Conservation (phyloP, 1,139 yeast genomes). For the Hanseniaspora sp. region DNA sequence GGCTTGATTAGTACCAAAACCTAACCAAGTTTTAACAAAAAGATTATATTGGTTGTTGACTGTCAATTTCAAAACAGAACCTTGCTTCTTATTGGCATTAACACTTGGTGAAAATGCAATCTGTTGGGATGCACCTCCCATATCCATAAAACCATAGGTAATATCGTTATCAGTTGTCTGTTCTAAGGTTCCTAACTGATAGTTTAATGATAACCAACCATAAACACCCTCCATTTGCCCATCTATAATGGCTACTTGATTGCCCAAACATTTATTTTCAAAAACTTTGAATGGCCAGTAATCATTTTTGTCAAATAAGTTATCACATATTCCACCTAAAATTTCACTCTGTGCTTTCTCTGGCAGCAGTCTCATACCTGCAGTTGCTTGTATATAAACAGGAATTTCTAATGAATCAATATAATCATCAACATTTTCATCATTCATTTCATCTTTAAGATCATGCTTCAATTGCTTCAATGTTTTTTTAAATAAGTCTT, state of each 20-base stretch:
- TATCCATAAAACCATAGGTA: slow-evolving; percentile 73
- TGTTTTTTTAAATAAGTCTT: slow-evolving; percentile 50
- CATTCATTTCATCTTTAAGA: slow-evolving; percentile 41
- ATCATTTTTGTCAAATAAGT: slow-evolving; percentile 37
- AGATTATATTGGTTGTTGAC: slow-evolving; percentile 54
- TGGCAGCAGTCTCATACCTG: slow-evolving; percentile 66
- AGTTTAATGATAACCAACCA: slow-evolving; percentile 72
- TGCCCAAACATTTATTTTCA: slow-evolving; percentile 42
- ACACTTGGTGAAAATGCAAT: slow-evolving; percentile 60
- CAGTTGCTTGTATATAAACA: slow-evolving; percentile 63
- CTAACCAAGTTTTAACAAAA: slow-evolving; percentile 73
- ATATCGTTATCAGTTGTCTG: slow-evolving; percentile 31
- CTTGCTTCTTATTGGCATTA: slow-evolving; percentile 51
- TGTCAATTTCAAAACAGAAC: slow-evolving; percentile 45
- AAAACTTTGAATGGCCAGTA: slow-evolving; percentile 30
- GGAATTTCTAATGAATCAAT: slow-evolving; percentile 40
- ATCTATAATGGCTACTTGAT: slow-evolving; percentile 60
- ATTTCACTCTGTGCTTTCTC: slow-evolving; percentile 38
- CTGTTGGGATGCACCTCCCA: slow-evolving; percentile 85
- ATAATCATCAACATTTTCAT: slow-evolving; percentile 24
- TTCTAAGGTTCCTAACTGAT: slow-evolving; percentile 47
- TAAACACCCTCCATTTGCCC: slow-evolving; percentile 73
- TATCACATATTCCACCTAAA: slow-evolving; percentile 42
- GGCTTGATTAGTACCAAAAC: slow-evolving; percentile 78
- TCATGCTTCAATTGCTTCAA: slow-evolving; percentile 43